Evolutionary conservation across 106 monocot genomes (phyloP), one percentile per base, ranked within the genome.

Genomic region (Dendrobium huoshanense): DNA sequence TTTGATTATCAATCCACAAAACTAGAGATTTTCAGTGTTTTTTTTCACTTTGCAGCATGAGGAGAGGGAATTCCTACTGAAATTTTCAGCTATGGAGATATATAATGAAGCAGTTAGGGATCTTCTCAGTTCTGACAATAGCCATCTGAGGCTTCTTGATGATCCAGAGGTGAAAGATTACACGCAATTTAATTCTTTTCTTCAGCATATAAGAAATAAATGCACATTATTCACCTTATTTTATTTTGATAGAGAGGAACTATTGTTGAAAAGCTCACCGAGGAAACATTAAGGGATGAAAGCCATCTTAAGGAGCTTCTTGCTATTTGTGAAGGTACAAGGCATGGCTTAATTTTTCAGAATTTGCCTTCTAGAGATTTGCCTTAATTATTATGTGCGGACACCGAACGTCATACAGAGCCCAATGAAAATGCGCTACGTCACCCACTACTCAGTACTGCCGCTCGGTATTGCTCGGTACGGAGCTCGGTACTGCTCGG

Each of bases 61-160:
- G 45, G 92, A 93, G 79, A 85, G 93, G 67, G 85, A 85, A 48
- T 93, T 90, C 80, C 55, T 83, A 45, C 48, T 93, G 45, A 93
- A 87, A 81, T 88, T 93, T 58, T 90, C 93, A 29, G 93, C 93
- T 11, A 84, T 93, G 84, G 93, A 93, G 88, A 93, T 93, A 56
- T 93, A 93, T 79, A 93, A 93, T 55, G 93, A 93, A 81, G 82
- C 88, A 31, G 93, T 93, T 29, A 90, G 83, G 75, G 93, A 93
- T 84, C 86, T 93, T 17, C 87, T 93, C 33, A 88, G 88, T 67
- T 11, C 80, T 10, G 93, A 93, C 13, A 70, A 56, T 24, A 77
- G 80, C 13, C 90, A 79, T 65, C 88, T 93, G 29, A 88, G 93
- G 80, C 88, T 93, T 81, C 93, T 93, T 55, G 93, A 93, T 88